Evolutionary conservation across 768 basidiomycete species (phyloP), one percentile per base, ranked within the genome.

Genomic region (Naematelia aurantialba): DNA sequence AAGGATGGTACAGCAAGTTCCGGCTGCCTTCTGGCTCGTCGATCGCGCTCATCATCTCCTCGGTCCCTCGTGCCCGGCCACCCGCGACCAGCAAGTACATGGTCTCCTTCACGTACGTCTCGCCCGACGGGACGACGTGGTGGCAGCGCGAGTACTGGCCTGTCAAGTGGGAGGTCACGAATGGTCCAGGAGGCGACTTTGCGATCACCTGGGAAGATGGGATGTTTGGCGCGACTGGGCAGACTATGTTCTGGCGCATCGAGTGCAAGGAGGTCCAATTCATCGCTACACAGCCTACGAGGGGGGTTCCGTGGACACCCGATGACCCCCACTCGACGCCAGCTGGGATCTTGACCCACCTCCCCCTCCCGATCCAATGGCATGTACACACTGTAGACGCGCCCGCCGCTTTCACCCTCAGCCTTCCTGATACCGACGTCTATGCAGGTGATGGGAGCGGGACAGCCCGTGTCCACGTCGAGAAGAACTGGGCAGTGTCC

Each of bases 361-460:
- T 62, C 10, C 68, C 68, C 12, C 42, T 70, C 5, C 68, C 68
- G 8, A 70, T 70, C 13, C 68, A 70, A 59, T 70, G 68, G 68
- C 68, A 70, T 53, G 63, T 70, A 22, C 68, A 70, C 45, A 55
- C 68, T 4, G 49, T 66, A 13, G 60, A 67, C 22, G 60, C 68
- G 3, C 31, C 51, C 11, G 48, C 52, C 25, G 17, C 50, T 5
- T 67, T 60, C 45, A 49, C 47, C 4, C 48, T 64, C 17, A 24
- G 30, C 12, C 22, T 60, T 47, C 46, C 22, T 25, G 34, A 24
- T 3, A 24, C 34, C 21, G 17, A 25, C 17, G 25, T 56, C 47
- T 22, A 47, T 42, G 14, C 54, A 34, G 13, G 14, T 24, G 51
- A 67, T 31, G 39, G 14, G 22, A 8, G 29, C 27, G 62, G 62